A percentile compares a stretch with the other conserved stretches of the same genome.
Conservation (phyloP, 2,329 filamentous ascomycete species). For the Fusarium nurragi region DNA sequence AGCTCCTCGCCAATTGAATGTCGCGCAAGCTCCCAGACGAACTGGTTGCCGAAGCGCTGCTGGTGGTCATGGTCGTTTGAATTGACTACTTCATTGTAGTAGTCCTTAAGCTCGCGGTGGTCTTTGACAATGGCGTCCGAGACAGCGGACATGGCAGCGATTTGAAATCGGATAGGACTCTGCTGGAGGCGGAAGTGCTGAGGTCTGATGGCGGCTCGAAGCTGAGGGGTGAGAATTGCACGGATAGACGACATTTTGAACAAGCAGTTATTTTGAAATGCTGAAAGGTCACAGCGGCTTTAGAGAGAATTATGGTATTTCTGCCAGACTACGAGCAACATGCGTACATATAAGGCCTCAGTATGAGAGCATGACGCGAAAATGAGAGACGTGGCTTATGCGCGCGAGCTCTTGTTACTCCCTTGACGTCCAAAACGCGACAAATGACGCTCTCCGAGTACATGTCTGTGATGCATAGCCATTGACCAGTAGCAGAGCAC, state of each 20-base stretch:
- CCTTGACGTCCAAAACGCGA: not conserved
- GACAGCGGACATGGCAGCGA: constrained; percentile 15
- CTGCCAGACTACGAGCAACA: not conserved
- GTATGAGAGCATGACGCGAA: not conserved
- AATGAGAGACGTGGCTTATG: not conserved
- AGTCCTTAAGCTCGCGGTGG: constrained; percentile 47
- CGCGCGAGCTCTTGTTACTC: not conserved
- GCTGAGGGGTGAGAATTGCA: not conserved
- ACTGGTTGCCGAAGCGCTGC: constrained; percentile 56
- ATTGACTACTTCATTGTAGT: constrained; percentile 54
- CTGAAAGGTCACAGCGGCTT: too few species aligned
- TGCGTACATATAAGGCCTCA: not conserved
- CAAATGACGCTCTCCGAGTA: not conserved
- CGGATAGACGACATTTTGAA: constrained; percentile 5
- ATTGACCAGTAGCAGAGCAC: not conserved
- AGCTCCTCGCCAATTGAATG: constrained; percentile 61
- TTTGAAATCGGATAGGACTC: not conserved
- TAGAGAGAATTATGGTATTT: too few species aligned
- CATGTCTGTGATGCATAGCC: not conserved
- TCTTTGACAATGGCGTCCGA: constrained; percentile 44
- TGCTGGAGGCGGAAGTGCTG: not conserved
- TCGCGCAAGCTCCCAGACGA: constrained; percentile 59
- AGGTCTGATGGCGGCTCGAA: not conserved
- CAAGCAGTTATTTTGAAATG: not conserved
- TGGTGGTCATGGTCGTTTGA: constrained; percentile 50